Base-by-base conservation (phyloP, 495 filamentous ascomycete species). In the Neurospora tetraspora region DNA sequence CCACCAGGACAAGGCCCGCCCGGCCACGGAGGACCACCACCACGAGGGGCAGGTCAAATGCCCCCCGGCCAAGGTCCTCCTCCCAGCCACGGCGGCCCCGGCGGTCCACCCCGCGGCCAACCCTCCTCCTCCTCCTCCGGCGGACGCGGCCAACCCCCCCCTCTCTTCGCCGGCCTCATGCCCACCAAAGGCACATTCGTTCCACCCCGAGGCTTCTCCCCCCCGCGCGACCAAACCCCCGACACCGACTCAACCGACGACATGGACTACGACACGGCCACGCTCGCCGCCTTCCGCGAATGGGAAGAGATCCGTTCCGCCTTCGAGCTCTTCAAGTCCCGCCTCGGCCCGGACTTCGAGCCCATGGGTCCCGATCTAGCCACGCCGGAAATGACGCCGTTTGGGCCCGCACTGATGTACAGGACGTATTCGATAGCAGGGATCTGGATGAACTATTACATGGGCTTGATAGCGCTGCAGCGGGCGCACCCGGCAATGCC, bases 401-500 rank as follows among this genome's bases (percentile, higher is more conserved):
- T 97, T 74, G 96, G 96, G 1, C 86, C 89, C 1, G 91, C 94
- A 3, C 84, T 93, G 5, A 89, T 92, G 77, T 98, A 95, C 80
- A 89, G 94, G 45, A 94, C 92, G 2, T 93, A 93, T 79, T 90
- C 89, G 31, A 96, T 98, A 75, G 92, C 91, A 16, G 90, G 92
- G 42, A 85, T 98, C 27, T 95, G 93, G 90, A 90, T 89, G 76
- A 90, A 93, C 70, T 97, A 91, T 78, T 91, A 94, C 82, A 91
- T 92, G 80, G 90, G 89, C 3, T 86, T 93, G 37, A 94, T 99
- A 69, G 83, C 95, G 68, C 86, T 93, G 27, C 82, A 93, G 69
- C 87, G 96, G 42, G 82, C 91, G 1, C 94, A 97, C 74, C 96
- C 96, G 0, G 88, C 86, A 3, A 97, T 98, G 94, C 96, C 94